A percentile compares a stretch with the other conserved stretches of the same genome.
Conservation (phyloP, 2,329 filamentous ascomycete species). For the Claviceps sp. region DNA sequence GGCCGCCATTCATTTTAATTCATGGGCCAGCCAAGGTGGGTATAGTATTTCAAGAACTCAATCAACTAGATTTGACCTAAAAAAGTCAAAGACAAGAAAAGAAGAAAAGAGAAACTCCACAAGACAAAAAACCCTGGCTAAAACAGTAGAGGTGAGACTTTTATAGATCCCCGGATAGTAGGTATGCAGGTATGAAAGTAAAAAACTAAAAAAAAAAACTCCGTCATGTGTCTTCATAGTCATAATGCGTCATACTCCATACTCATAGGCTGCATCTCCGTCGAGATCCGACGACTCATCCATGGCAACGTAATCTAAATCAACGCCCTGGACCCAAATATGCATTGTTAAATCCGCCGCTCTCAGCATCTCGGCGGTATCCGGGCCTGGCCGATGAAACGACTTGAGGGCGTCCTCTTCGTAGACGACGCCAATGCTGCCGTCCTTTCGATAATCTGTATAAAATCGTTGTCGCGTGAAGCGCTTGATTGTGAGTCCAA, state of each 20-base stretch:
- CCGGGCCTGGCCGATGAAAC: slow-evolving; percentile 1
- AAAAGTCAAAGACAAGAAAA: no score
- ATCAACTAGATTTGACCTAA: no score
- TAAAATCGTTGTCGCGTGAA: slow-evolving; percentile 5
- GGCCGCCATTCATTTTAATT: no score
- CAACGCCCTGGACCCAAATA: slow-evolving; percentile 5
- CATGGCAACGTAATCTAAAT: slow-evolving; percentile 4
- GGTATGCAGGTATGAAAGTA: background rate
- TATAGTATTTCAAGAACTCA: no score
- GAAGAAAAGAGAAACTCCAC: no score
- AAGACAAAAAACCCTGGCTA: no score
- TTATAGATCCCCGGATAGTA: no score
- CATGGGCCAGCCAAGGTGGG: no score
- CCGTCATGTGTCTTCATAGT: background rate
- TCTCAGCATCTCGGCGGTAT: background rate
- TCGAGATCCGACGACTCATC: background rate
- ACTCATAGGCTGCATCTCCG: background rate
- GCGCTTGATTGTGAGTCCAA: background rate
- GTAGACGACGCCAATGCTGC: slow-evolving; percentile 4
- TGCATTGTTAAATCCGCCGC: slow-evolving; percentile 6
- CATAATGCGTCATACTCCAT: background rate
- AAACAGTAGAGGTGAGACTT: no score
- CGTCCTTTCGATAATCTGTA: slow-evolving; percentile 4
- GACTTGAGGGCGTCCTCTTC: slow-evolving; percentile 5
- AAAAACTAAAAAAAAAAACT: background rate